Evolutionary conservation across 805 yeast species (phyloP).

Genomic region (Ogataea parapolymorpha): DNA sequence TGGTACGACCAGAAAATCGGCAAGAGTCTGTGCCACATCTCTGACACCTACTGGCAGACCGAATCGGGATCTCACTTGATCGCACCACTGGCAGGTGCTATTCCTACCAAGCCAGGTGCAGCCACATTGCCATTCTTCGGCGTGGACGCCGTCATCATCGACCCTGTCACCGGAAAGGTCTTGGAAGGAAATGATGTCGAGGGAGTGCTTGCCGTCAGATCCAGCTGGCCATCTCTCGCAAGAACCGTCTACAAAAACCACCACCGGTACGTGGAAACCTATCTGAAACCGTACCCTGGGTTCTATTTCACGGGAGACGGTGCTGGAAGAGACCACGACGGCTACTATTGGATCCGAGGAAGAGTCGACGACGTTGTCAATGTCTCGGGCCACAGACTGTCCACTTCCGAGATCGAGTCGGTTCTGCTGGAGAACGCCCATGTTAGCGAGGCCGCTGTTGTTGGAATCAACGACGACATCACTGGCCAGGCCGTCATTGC

Average conservation of each 20-base stretch:
- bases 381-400: constrained; percentile 94
- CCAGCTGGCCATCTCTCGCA: constrained; percentile 98
- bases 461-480: constrained; percentile 89
- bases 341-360: constrained; percentile 96
- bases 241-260: constrained; percentile 92
- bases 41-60: constrained; percentile 99
- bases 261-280: constrained; percentile 82
- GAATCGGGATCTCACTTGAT: constrained; percentile 96
- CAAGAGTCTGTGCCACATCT: constrained; percentile 80
- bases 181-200: constrained; percentile 85
- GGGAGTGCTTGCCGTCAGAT: constrained; percentile 89
- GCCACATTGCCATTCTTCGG: constrained; percentile 98
- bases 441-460: constrained; percentile 96
- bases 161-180: constrained; percentile 88
- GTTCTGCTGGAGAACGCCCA: constrained; percentile 74
- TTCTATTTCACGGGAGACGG: constrained; percentile 97
- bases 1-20: constrained; percentile 96
- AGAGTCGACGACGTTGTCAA: constrained; percentile 98
- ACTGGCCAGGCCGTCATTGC: constrained; percentile 98
- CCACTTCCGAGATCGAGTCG: constrained; percentile 98
- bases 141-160: constrained; percentile 83
- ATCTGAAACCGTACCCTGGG: constrained; percentile 89
- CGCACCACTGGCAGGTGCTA: constrained; percentile 91
- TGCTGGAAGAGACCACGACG: constrained; percentile 95
- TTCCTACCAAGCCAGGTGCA: constrained; percentile 95